These are phyloP conservation scores for Vanrija pseudolonga DNA, from an alignment of 1,284 basidiomycete genomes.

Conservation along the genomic window DNA sequence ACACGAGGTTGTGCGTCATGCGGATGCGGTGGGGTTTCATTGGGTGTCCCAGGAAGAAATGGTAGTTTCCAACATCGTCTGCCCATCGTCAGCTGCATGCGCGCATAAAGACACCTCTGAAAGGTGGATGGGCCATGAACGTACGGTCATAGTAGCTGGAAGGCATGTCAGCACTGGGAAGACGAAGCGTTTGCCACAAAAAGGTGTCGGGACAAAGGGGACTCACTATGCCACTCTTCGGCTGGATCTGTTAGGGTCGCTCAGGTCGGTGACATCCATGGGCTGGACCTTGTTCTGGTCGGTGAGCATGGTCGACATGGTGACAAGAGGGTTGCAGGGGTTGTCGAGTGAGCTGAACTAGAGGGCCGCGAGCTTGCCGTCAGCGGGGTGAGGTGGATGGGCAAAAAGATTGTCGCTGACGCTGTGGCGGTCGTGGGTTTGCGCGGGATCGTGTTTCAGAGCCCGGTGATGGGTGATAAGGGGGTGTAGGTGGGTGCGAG, in stretches of 20 bases:
- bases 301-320: neutral
- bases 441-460: neutral
- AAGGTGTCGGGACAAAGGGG: neutral
- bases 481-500: neutral
- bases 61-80: constrained; percentile 52
- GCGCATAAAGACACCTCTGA: no score
- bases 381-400: neutral
- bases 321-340: neutral
- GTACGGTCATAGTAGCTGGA: constrained; percentile 38
- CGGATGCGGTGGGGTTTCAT: constrained; percentile 95
- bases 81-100: neutral
- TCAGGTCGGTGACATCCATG: constrained; percentile 18
- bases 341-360: neutral
- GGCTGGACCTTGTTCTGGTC: constrained; percentile 13
- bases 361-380: neutral
- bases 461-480: neutral
- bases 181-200: neutral
- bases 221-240: constrained; percentile 24
- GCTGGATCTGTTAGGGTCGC: constrained; percentile 16
- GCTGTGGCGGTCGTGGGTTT: no score
- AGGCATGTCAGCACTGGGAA: neutral
- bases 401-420: no score
- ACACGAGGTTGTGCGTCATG: constrained; percentile 87
- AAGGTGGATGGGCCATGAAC: neutral
- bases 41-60: constrained; percentile 81